These are phyloP conservation scores for Aspergillus costaricaensis DNA, from an alignment of 2,329 filamentous ascomycete genomes.

Conservation along the genomic window DNA sequence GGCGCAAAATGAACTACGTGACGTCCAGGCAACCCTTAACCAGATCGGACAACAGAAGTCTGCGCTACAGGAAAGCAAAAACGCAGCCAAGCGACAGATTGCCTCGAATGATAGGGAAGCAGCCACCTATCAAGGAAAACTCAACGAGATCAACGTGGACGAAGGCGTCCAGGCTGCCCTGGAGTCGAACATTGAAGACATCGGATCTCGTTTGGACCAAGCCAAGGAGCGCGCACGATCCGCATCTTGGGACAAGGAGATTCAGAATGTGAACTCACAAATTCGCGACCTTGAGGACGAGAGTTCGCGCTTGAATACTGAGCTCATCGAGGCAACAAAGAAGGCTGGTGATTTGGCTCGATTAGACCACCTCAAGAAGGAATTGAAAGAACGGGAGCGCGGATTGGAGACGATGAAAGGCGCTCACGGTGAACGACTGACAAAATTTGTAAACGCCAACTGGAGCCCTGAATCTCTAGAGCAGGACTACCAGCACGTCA, in stretches of 20 bases:
- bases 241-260: constrained; percentile 69
- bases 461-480: constrained; percentile 76
- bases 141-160: constrained; percentile 76
- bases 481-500: constrained; percentile 64
- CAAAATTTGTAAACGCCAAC: constrained; percentile 60
- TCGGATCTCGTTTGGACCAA: constrained; percentile 63
- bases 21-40: constrained; percentile 71
- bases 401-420: constrained; percentile 75
- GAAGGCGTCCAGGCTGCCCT: constrained; percentile 80
- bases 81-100: constrained; percentile 72
- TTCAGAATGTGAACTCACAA: constrained; percentile 66
- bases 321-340: constrained; percentile 79
- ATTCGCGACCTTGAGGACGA: constrained; percentile 71
- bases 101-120: constrained; percentile 71
- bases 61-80: constrained; percentile 71
- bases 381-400: constrained; percentile 70
- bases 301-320: constrained; percentile 70
- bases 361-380: constrained; percentile 79
- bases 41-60: constrained; percentile 74
- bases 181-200: constrained; percentile 71
- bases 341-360: constrained; percentile 80
- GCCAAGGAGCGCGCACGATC: constrained; percentile 64
- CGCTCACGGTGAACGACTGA: constrained; percentile 73
- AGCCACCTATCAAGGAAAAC: constrained; percentile 64
- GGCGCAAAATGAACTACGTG: constrained; percentile 71